Evolutionary conservation across 164 flowering plant genomes (phyloP).

Genomic region (Sedum album): DNA sequence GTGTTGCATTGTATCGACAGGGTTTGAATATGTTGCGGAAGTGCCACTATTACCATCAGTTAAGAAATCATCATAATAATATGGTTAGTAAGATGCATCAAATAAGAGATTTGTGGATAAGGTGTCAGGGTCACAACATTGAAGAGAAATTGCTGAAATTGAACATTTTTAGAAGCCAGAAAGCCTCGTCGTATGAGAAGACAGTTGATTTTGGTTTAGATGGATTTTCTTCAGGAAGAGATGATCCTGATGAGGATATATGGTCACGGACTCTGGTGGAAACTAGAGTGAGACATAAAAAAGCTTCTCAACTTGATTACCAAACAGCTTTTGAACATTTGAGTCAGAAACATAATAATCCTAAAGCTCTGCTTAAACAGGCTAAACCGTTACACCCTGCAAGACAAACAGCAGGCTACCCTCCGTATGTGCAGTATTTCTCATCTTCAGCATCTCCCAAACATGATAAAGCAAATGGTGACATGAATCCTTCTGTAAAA

Average conservation of each 20-base stretch:
- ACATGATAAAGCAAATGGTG: no score
- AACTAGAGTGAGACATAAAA: conserved; percentile 26
- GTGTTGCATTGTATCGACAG: no score
- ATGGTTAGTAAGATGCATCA: conserved; percentile 56
- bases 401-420: conserved; percentile 23
- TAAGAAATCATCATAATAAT: conserved; percentile 68
- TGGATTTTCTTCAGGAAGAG: conserved; percentile 51
- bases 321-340: neutral
- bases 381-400: conserved; percentile 33
- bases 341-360: conserved; percentile 37
- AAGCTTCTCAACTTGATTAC: conserved; percentile 10
- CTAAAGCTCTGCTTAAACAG: conserved; percentile 51
- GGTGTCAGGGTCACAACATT: conserved; percentile 60
- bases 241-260: conserved; percentile 43
- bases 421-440: conserved; percentile 18
- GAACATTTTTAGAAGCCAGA: conserved; percentile 58
- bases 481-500: no score
- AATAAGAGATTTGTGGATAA: conserved; percentile 64
- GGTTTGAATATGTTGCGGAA: conserved; percentile 52
- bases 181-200: conserved; percentile 57
- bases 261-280: conserved; percentile 44
- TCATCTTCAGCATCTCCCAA: no score
- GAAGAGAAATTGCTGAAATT: conserved; percentile 69
- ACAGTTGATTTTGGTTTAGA: conserved; percentile 32
- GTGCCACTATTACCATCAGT: conserved; percentile 53